Evolutionary conservation across 768 basidiomycete genomes (phyloP).

Genomic region (Auriculariales sp.): DNA sequence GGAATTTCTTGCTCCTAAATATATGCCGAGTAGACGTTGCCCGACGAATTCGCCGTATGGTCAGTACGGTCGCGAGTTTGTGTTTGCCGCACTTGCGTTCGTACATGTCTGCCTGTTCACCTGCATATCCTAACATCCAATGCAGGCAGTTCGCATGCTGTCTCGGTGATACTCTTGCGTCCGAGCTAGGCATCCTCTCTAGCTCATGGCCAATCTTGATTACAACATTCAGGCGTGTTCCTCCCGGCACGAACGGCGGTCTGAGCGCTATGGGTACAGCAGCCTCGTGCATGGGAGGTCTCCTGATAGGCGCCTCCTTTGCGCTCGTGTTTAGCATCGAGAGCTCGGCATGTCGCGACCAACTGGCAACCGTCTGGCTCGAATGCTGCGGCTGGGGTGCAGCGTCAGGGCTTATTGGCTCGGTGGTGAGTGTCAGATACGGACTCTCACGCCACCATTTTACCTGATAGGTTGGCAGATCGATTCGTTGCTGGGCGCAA

Average conservation of each 20-base stretch:
- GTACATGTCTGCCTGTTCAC: constrained; percentile 11
- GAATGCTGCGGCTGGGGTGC: constrained; percentile 44
- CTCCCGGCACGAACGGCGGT: constrained; percentile 85
- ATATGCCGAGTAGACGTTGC: constrained; percentile 31
- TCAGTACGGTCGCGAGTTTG: constrained; percentile 38
- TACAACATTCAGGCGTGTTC: constrained; percentile 61
- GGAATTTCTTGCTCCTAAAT: too few species aligned
- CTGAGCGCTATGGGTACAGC: constrained; percentile 63
- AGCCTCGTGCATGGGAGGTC: constrained; percentile 60
- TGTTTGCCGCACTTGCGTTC: constrained; percentile 56
- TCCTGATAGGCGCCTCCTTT: constrained; percentile 51
- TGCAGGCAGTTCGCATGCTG: constrained; percentile 76
- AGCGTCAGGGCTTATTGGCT: constrained; percentile 61
- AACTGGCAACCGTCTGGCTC: constrained; percentile 16
- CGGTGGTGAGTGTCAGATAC: constrained; percentile 39
- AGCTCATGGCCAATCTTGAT: constrained; percentile 52
- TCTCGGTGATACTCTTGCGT: constrained; percentile 84
- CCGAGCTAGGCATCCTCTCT: constrained; percentile 83
- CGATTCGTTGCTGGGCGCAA: constrained; percentile 81
- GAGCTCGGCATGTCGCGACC: constrained; percentile 34
- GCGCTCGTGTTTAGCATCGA: constrained; percentile 44
- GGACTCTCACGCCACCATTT: too few species aligned
- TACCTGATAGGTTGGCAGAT: constrained; percentile 43
- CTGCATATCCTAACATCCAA: too few species aligned
- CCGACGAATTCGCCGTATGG: constrained; percentile 27